Percentiles rank a stretch among this genome's conserved stretches.
Evolutionary conservation across 306 rosid genomes (phyloP).

Genomic region (Medicago ruthenica): DNA sequence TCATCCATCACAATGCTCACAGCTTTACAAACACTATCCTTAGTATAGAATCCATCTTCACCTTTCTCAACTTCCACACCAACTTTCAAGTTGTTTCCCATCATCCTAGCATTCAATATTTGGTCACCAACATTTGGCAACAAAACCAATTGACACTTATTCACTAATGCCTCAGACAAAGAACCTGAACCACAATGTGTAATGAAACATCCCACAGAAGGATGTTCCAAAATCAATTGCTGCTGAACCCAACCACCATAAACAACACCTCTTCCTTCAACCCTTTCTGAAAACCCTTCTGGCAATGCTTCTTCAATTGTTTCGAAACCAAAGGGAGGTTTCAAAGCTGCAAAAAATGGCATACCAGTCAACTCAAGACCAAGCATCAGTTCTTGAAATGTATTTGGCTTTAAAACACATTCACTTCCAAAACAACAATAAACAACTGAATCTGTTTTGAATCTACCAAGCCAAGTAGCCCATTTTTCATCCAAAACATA

Average conservation of each 20-base stretch:
- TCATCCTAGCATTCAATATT: constrained; percentile 42
- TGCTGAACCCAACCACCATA: constrained; percentile 48
- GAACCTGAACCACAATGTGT: constrained; percentile 52
- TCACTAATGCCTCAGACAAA: constrained; percentile 42
- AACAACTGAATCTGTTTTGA: constrained; percentile 33
- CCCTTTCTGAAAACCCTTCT: constrained; percentile 42
- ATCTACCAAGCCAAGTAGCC: constrained; percentile 32
- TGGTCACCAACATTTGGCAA: constrained; percentile 45
- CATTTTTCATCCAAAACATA: constrained; percentile 43
- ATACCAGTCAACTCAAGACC: constrained; percentile 42
- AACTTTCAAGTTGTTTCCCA: constrained; percentile 41
- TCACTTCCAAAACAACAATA: constrained; percentile 53
- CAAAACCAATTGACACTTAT: constrained; percentile 44
- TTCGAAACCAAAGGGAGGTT: constrained; percentile 40
- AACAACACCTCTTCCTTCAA: constrained; percentile 43
- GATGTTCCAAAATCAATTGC: constrained; percentile 44
- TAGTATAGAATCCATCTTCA: constrained; percentile 43
- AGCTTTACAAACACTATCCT: constrained; percentile 38
- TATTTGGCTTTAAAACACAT: constrained; percentile 30
- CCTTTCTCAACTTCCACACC: constrained; percentile 52
- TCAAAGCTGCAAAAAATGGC: constrained; percentile 47
- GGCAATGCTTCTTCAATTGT: constrained; percentile 46
- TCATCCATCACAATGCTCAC: constrained; percentile 48
- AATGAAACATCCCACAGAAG: constrained; percentile 49
- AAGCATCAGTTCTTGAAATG: constrained; percentile 30